Base-by-base conservation (phyloP, 2,329 filamentous ascomycete species). In the Coleophoma crateriformis region DNA sequence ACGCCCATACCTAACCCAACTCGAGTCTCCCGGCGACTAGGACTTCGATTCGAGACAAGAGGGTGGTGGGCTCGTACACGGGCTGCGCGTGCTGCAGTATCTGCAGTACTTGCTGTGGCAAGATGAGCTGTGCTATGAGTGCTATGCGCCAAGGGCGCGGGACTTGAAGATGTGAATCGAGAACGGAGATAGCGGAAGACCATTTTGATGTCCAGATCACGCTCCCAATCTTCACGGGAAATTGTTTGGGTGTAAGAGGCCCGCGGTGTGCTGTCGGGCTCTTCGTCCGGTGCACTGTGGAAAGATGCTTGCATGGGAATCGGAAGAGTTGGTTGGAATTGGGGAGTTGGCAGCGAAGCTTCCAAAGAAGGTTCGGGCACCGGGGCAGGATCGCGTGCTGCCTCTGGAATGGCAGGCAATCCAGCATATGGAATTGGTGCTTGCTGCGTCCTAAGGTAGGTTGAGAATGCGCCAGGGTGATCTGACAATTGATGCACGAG, bases 31-130 rank as follows among this genome's bases (percentile, higher is more conserved):
- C 70, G 66, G 20, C 78, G 77, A 52, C 71, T 71, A 53, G 69
- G 73, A 40, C 71, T 70, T 69, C 79, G 83, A 66, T 81, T 82
- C 22, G 72, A 84, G 32, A 95, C 84, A 45, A 96, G 81, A 3
- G 92, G 92, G 65, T 96, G 92, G 63, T 96, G 87, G 61, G 92
- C 88, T 34, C 90, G 81, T 47, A 96, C 90, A 43, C 92, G 81
- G 13, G 90, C 90, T 6, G 86, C 88, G 55, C 92, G 85, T 48
- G 87, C 86, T 1, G 87, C 83, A 10, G 80, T 74, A 56, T 90
- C 87, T 61, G 85, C 80, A 39, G 75, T 71, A 59, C 67, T 77
- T 4, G 74, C 69, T 19, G 73, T 71, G 38, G 75, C 68, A n/a
- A 75, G 63, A 55, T 77, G 73, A 7, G 73, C 63, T 11, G 72